Evolutionary conservation across 495 filamentous ascomycete genomes (phyloP).

Genomic region (Penicillium salamii): DNA sequence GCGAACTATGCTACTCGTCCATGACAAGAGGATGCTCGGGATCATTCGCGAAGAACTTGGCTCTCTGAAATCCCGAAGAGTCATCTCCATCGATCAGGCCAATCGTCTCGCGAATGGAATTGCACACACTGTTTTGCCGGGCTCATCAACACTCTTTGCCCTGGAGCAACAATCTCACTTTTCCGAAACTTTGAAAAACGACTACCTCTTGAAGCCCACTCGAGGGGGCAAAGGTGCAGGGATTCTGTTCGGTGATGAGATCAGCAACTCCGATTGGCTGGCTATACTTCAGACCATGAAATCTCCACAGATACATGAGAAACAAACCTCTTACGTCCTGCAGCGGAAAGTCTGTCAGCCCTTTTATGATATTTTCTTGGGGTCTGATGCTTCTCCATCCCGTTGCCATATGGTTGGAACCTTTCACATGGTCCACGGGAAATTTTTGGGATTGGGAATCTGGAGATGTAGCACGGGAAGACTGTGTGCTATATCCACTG

Average conservation of each 20-base stretch:
- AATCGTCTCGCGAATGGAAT: no score
- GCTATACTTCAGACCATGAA: not conserved
- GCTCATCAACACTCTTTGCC: no score
- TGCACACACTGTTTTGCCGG: no score
- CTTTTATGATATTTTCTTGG: not conserved
- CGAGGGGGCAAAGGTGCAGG: no score
- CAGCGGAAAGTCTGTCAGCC: not conserved
- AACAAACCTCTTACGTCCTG: not conserved
- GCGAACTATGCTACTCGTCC: slow-evolving; percentile 38
- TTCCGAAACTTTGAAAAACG: no score
- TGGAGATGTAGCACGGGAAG: not conserved
- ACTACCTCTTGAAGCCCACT: no score
- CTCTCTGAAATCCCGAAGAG: slow-evolving; percentile 14
- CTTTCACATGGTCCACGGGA: not conserved
- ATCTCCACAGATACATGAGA: no score
- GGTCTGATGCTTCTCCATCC: not conserved
- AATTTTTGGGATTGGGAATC: not conserved
- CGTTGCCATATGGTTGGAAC: not conserved
- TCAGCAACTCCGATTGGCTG: no score
- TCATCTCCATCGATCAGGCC: no score
- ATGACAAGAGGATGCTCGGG: slow-evolving; percentile 48
- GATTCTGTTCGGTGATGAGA: no score
- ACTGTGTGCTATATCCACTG: not conserved
- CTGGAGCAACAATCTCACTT: no score
- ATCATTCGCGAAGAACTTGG: slow-evolving; percentile 36